Evolutionary conservation across 306 rosid species (phyloP).

Genomic region (Astragalus glycyphyllos): DNA sequence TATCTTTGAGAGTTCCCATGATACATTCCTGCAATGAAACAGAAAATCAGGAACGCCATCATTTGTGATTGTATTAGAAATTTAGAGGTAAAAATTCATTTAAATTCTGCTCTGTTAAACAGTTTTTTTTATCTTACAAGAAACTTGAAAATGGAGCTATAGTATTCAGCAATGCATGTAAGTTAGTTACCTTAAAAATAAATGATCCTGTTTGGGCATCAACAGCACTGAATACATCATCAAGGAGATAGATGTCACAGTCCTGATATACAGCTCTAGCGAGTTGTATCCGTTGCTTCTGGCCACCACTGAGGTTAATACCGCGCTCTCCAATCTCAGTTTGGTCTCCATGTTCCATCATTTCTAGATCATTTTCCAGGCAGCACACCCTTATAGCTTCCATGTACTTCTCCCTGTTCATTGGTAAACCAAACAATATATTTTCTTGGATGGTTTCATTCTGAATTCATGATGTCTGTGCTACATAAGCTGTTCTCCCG

Average conservation of each 20-base stretch:
- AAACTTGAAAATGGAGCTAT: background rate
- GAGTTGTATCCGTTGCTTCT: constrained; percentile 87
- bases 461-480: constrained; percentile 97
- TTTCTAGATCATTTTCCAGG: constrained; percentile 79
- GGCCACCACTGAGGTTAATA: constrained; percentile 94
- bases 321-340: constrained; percentile 96
- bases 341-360: constrained; percentile 84
- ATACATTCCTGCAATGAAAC: constrained; percentile 74
- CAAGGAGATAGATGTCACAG: constrained; percentile 84
- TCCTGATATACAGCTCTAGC: constrained; percentile 90
- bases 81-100: background rate
- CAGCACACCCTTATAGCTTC: constrained; percentile 79
- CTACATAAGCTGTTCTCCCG: constrained; percentile 78
- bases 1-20: constrained; percentile 73
- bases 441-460: constrained; percentile 86
- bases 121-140: too few species aligned
- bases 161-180: constrained; percentile 14
- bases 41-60: constrained; percentile 10
- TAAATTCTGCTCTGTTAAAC: too few species aligned
- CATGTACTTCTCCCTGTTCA: constrained; percentile 62
- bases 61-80: background rate
- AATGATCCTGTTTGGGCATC: constrained; percentile 93
- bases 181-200: constrained; percentile 69
- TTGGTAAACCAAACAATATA: constrained; percentile 75
- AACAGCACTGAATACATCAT: constrained; percentile 91